Base-by-base conservation (phyloP, 139 green algal species). In the Chlamydomonas asymmetrica region DNA sequence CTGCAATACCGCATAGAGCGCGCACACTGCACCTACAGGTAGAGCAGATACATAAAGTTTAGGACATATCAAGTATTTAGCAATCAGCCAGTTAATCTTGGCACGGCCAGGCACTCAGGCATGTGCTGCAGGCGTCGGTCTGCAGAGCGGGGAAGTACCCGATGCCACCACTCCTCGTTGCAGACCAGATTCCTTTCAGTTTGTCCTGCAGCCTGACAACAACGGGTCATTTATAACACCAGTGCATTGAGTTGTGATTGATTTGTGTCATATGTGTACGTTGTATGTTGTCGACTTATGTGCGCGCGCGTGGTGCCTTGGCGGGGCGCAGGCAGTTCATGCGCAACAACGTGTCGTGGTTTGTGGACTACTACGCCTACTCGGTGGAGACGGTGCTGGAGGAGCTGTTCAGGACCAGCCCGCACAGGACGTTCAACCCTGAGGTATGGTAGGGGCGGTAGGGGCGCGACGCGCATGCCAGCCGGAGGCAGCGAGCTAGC, bases 371-470 rank as follows among this genome's bases (percentile, higher is more conserved):
- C 72, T 77, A 76, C 54, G 81, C 75, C 9, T 86, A 85, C 63
- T 41, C 62, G 0, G 25, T 84, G 22, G 89, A 93, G 74, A 83
- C 73, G 6, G 60, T 80, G 5, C 76, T 93, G 50, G 83, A 91
- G 61, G 85, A 95, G 82, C 61, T 82, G 32, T 70, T 94, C 40
- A 82, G 94, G 76, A 7, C 59, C 13, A 52, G 40, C n/a, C 41
- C 57, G 71, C 71, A 77, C 43, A 38, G 71, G 27, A 77, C 71
- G 2, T 77, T 68, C 60, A 59, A 77, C n/a, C n/a, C 59, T 77
- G 59, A 62, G 71, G 4, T 25, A 13, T 20, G 60, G 56, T 40
- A 35, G 23, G 38, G 27, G 59, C 35, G 27, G 59, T n/a, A n/a
- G n/a, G n/a, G n/a, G n/a, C n/a, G n/a, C n/a, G n/a, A n/a, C n/a